Percentiles rank a stretch among this genome's conserved stretches.
Conservation (phyloP, 352 stramenopile genomes). For the Globisporangium spiculum region DNA sequence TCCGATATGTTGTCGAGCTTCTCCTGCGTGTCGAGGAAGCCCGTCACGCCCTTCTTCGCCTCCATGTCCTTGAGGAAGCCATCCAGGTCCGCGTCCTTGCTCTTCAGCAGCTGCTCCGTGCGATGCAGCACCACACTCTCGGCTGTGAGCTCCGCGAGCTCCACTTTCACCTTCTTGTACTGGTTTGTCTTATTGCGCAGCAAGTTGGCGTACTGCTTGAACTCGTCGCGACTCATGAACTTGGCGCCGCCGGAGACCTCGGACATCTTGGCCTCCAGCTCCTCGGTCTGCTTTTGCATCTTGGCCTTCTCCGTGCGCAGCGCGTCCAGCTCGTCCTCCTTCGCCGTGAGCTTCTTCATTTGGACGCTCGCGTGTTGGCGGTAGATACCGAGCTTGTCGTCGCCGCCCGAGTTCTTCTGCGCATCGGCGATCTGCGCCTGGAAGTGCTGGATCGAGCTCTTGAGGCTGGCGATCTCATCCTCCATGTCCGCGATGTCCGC, state of each 20-base stretch:
- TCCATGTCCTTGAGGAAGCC: slow-evolving; percentile 84
- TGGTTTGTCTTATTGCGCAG: slow-evolving; percentile 91
- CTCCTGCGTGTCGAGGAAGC: slow-evolving; percentile 85
- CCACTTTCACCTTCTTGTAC: slow-evolving; percentile 89
- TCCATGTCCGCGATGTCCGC: slow-evolving; percentile 88
- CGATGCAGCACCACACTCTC: slow-evolving; percentile 90
- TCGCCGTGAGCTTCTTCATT: slow-evolving; percentile 83
- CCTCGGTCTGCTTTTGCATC: slow-evolving; percentile 71
- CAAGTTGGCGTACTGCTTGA: slow-evolving; percentile 85
- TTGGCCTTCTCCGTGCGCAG: slow-evolving; percentile 52
- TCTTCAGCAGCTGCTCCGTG: slow-evolving; percentile 90
- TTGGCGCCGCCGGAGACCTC: slow-evolving; percentile 58
- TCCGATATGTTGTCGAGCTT: slow-evolving; percentile 87
- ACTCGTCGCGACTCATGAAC: slow-evolving; percentile 88
- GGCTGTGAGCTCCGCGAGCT: slow-evolving; percentile 81
- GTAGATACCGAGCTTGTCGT: slow-evolving; percentile 92
- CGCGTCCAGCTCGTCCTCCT: slow-evolving; percentile 86
- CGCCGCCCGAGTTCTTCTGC: slow-evolving; percentile 55
- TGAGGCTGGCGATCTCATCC: slow-evolving; percentile 67
- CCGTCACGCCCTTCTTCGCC: slow-evolving; percentile 78
- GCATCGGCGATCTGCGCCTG: slow-evolving; percentile 74
- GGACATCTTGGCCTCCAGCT: slow-evolving; percentile 63
- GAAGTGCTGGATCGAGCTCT: slow-evolving; percentile 61
- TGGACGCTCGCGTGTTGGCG: slow-evolving; percentile 88
- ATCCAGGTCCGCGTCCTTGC: slow-evolving; percentile 81